Conservation (phyloP, 2,329 filamentous ascomycete species). For the Penicillium paneum region DNA sequence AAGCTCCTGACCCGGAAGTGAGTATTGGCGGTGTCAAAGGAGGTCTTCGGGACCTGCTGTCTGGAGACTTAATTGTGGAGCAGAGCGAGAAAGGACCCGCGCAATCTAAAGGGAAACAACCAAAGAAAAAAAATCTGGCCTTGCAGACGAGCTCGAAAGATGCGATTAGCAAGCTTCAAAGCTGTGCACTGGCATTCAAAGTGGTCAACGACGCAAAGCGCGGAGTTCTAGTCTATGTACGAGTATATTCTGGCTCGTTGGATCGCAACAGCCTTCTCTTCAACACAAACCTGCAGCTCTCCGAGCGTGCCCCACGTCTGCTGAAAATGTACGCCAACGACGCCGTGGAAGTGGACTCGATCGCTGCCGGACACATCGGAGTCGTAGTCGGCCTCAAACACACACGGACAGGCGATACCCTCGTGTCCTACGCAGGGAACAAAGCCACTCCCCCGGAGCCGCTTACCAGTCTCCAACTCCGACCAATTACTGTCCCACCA, state of each 20-base stretch:
- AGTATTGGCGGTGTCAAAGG: conserved; percentile 59
- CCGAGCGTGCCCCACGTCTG: conserved; percentile 75
- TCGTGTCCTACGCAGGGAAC: conserved; percentile 68
- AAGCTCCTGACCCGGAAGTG: conserved; percentile 76
- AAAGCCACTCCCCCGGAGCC: conserved; percentile 65
- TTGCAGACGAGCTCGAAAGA: conserved; percentile 46
- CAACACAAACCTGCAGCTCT: conserved; percentile 79
- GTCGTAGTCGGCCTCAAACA: conserved; percentile 87
- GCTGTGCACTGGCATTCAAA: conserved; percentile 78
- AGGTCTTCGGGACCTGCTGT: conserved; percentile 51
- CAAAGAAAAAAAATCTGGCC: conserved; percentile 41
- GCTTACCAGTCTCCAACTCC: conserved; percentile 73
- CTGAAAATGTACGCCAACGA: conserved; percentile 88
- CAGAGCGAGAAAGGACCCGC: conserved; percentile 31
- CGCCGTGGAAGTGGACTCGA: conserved; percentile 75
- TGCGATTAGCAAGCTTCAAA: conserved; percentile 60
- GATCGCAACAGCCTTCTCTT: conserved; percentile 71
- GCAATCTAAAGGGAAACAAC: conserved; percentile 35
- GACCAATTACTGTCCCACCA: conserved; percentile 83
- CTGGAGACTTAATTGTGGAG: conserved; percentile 45
- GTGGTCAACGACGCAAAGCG: conserved; percentile 84
- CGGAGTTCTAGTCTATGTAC: conserved; percentile 85
- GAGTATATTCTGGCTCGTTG: conserved; percentile 83
- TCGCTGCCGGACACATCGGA: conserved; percentile 85
- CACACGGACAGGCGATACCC: conserved; percentile 88